phyloP scores from a whole-genome alignment of 2,329 filamentous ascomycete species.

The Xylariales sp. region DNA sequence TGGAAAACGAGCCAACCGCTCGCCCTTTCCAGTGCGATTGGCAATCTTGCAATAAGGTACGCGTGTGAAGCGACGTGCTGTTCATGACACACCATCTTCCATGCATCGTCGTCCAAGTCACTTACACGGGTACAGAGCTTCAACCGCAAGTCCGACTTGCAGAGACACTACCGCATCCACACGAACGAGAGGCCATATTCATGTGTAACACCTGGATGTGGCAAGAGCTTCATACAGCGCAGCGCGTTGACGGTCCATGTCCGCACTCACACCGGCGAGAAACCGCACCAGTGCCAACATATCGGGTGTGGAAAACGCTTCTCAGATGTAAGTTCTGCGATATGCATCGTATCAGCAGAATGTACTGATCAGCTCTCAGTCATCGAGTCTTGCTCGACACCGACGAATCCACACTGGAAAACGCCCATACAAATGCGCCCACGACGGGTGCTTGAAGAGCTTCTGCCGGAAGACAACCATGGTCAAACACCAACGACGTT shows the following conservation, averaged over 20 bases:
- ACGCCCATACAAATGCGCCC: slow-evolving; percentile 59
- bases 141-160: slow-evolving; percentile 67
- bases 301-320: slow-evolving; percentile 64
- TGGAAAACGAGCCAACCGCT: slow-evolving; percentile 58
- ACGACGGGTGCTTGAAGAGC: slow-evolving; percentile 60
- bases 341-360: not conserved
- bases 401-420: slow-evolving; percentile 63
- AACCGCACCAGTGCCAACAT: slow-evolving; percentile 64
- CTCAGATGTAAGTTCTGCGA: slow-evolving; percentile 53
- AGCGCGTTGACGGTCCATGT: slow-evolving; percentile 68
- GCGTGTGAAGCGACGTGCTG: slow-evolving; percentile 15
- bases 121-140: slow-evolving; percentile 50
- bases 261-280: slow-evolving; percentile 67
- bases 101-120: slow-evolving; percentile 8
- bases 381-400: slow-evolving; percentile 61
- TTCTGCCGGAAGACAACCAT: slow-evolving; percentile 70
- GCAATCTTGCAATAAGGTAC: slow-evolving; percentile 57
- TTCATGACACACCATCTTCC: not conserved
- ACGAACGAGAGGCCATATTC: slow-evolving; percentile 66
- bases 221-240: slow-evolving; percentile 67
- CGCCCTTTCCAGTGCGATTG: slow-evolving; percentile 62
- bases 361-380: slow-evolving; percentile 34
- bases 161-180: slow-evolving; percentile 67
- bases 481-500: slow-evolving; percentile 62
- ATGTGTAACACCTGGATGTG: slow-evolving; percentile 56